phyloP scores from a whole-genome alignment of 2,329 filamentous ascomycete genomes.

The Phialemonium atrogriseum region DNA sequence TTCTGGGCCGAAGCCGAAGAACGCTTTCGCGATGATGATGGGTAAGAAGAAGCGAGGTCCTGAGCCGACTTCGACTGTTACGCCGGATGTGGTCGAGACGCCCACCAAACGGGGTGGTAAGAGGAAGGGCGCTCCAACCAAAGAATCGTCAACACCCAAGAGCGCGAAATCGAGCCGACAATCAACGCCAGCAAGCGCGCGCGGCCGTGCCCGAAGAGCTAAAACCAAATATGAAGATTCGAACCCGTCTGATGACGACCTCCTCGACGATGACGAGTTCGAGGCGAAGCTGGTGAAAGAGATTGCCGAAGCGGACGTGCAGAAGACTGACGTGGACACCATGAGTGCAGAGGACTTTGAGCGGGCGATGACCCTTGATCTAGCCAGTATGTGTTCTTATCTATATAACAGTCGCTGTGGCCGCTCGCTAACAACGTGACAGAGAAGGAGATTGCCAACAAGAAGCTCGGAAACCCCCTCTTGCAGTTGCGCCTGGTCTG shows the following conservation, averaged over 20 bases:
- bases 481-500: slow-evolving; percentile 89
- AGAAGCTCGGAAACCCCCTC: slow-evolving; percentile 87
- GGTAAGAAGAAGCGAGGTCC: slow-evolving; percentile 13
- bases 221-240: slow-evolving; percentile 43
- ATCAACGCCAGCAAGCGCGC: slow-evolving; percentile 59
- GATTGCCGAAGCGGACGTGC: slow-evolving; percentile 33
- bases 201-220: slow-evolving; percentile 41
- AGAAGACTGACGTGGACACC: slow-evolving; percentile 20
- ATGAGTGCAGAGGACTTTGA: slow-evolving; percentile 53
- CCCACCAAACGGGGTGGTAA: slow-evolving; percentile 14
- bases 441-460: slow-evolving; percentile 79
- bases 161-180: slow-evolving; percentile 66
- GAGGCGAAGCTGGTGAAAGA: slow-evolving; percentile 68
- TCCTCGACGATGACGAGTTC: slow-evolving; percentile 72
- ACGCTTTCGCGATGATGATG: slow-evolving; percentile 50
- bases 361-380: slow-evolving; percentile 58
- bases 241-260: slow-evolving; percentile 51
- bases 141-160: slow-evolving; percentile 43
- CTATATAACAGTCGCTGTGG: fast-evolving
- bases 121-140: slow-evolving; percentile 25
- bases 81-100: too few species aligned
- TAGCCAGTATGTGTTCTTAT: slow-evolving; percentile 58
- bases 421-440: slow-evolving; percentile 21
- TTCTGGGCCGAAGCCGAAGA: too few species aligned
- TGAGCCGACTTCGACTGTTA: slow-evolving; percentile 2